Percentiles rank a stretch among this genome's conserved stretches.
Conservation (phyloP, 305 asterid species). For the Solanum hybrid region DNA sequence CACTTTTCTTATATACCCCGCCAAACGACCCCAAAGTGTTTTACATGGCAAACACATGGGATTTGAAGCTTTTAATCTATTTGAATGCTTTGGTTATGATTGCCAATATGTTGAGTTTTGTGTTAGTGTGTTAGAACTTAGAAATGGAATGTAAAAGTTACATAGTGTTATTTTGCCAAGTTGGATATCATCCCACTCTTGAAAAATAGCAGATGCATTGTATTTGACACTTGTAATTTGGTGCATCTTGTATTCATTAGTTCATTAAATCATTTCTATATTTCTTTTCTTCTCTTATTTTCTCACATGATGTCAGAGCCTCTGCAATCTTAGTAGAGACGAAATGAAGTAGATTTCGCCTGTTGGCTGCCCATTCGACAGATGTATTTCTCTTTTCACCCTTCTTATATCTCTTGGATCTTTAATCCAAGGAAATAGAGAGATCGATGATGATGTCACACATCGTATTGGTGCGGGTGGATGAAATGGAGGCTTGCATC, state of each 20-base stretch:
- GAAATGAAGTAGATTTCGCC: background rate
- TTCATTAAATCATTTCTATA: background rate
- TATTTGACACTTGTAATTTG: background rate
- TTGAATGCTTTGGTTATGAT: background rate
- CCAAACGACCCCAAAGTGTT: background rate
- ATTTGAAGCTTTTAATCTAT: background rate
- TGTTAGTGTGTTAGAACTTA: background rate
- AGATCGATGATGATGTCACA: background rate
- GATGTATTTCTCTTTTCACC: background rate
- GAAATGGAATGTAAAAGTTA: background rate
- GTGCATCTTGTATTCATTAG: background rate
- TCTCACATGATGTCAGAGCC: background rate
- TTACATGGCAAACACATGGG: background rate
- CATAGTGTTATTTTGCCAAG: background rate
- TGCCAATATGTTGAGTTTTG: background rate
- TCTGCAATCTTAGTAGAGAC: background rate
- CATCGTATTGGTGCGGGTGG: background rate
- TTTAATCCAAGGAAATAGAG: background rate
- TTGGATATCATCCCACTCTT: background rate
- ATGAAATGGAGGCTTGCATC: background rate
- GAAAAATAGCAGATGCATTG: background rate
- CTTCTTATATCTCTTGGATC: background rate
- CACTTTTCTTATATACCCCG: background rate
- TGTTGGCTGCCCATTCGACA: background rate
- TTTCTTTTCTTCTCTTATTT: background rate